Base-by-base conservation (phyloP, 148 eudicot species). In the Polygonum aviculare region DNA sequence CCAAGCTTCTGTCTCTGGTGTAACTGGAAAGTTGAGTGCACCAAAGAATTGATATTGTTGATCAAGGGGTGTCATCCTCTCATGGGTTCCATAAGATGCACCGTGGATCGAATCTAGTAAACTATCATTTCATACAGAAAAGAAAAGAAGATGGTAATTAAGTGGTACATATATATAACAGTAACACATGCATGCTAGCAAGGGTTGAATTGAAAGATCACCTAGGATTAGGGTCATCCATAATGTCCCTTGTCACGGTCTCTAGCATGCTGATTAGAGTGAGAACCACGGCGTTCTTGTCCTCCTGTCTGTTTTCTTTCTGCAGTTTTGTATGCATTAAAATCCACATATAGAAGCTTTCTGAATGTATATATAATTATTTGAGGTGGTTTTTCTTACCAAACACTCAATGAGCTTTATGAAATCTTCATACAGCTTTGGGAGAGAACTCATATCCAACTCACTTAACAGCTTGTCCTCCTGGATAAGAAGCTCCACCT, bases 231-330 rank as follows among this genome's bases (percentile, higher is more conserved):
- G 81, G 73, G 63, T 85, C 90, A 5, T 84, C 86, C 82, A 89
- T 81, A 55, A 89, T 89, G 84, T 89, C 93, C 75, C 88, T 80
- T 16, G 90, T 89, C 76, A 89, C 93, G 45, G 82, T 81, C 87
- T 89, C 93, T 18, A 89, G 85, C 90, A 89, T 89, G 80, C 84
- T 76, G 12, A 87, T 86, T 73, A 89, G 80, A 41, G 86, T 86
- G 76, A 89, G 82, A 19, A 84, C 93, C 74, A 89, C 81, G 40
- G 83, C 59, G 79, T 84, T 85, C 88, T 86, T 87, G 82, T 87
- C 90, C 75, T 87, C 87, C 69, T 78, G 75, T 33, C 76, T 82
- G 73, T 89, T 89, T 49, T 87, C 79, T 74, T 78, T 85, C 93
- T 89, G 86, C 38, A 79, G 44, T 76, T 59, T 47, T 55, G 15